A percentile compares a stretch with the other conserved stretches of the same genome.
phyloP scores from a whole-genome alignment of 768 basidiomycete genomes.

The Mycena vitilis region DNA sequence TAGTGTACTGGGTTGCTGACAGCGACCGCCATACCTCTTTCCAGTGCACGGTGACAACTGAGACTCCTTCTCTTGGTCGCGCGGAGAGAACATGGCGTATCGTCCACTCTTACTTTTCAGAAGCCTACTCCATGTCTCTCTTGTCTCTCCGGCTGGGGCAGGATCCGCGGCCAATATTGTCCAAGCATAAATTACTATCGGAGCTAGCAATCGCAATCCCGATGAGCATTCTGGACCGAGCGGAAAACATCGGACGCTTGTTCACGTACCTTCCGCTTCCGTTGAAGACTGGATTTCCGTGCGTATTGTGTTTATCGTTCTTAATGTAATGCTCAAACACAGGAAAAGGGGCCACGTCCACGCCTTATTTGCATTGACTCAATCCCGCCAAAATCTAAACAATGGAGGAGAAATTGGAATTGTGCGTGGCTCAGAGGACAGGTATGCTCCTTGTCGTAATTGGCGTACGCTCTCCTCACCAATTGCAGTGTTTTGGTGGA shows the following conservation, averaged over 20 bases:
- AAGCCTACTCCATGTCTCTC: slow-evolving; percentile 39
- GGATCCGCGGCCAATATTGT: slow-evolving; percentile 41
- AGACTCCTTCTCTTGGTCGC: slow-evolving; percentile 23
- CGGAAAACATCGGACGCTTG: slow-evolving; percentile 49
- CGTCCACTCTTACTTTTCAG: slow-evolving; percentile 43
- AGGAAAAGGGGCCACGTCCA: slow-evolving; percentile 59
- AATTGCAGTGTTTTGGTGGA: slow-evolving; percentile 53
- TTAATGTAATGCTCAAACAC: too few species aligned
- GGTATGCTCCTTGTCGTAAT: slow-evolving; percentile 44
- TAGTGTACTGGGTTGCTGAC: slow-evolving; percentile 22
- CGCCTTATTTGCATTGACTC: slow-evolving; percentile 58
- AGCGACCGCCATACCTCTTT: slow-evolving; percentile 32
- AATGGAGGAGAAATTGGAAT: slow-evolving; percentile 55
- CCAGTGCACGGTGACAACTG: slow-evolving; percentile 37
- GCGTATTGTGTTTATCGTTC: too few species aligned
- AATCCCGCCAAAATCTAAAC: slow-evolving; percentile 56
- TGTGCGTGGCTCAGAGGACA: slow-evolving; percentile 51
- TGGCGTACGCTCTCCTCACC: background rate
- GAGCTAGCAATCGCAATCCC: slow-evolving; percentile 52
- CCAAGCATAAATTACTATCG: slow-evolving; percentile 56
- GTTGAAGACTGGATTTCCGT: slow-evolving; percentile 45
- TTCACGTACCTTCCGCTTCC: slow-evolving; percentile 65
- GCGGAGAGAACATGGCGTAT: slow-evolving; percentile 49
- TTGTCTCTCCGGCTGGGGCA: slow-evolving; percentile 43
- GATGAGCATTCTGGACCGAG: slow-evolving; percentile 32